phyloP scores from a whole-genome alignment of 208 protist species.

The Crithidia bombi region DNA sequence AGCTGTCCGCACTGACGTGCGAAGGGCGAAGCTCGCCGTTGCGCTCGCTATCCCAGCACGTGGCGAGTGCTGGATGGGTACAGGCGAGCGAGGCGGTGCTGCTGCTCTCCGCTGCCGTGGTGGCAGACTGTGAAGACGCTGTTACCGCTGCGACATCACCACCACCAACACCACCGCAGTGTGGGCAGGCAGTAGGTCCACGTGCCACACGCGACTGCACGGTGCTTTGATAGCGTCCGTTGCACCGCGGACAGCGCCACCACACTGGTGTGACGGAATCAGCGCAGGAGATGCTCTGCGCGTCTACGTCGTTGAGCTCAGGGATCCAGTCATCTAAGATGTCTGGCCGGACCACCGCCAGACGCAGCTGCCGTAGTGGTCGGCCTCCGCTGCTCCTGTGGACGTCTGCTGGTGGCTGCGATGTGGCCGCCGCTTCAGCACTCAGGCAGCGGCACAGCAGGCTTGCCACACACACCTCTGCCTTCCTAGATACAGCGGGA shows the following conservation, averaged over 20 bases:
- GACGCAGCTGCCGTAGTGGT: slow-evolving; percentile 25
- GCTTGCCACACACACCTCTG: neutral
- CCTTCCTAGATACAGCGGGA: neutral
- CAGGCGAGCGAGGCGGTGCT: slow-evolving; percentile 29
- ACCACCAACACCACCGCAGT: slow-evolving; percentile 35
- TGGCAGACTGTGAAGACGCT: neutral
- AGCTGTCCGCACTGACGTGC: slow-evolving; percentile 55
- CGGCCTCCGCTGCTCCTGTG: neutral
- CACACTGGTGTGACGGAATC: slow-evolving; percentile 31
- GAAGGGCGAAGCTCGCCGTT: slow-evolving; percentile 61
- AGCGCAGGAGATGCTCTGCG: slow-evolving; percentile 48
- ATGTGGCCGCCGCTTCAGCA: neutral
- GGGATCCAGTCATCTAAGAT: slow-evolving; percentile 83
- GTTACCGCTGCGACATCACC: neutral
- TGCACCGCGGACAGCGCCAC: slow-evolving; percentile 65
- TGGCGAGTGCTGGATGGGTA: slow-evolving; percentile 49
- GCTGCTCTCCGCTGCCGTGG: neutral
- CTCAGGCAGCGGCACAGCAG: neutral
- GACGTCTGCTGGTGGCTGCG: neutral
- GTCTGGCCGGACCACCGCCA: slow-evolving; percentile 76
- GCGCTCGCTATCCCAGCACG: slow-evolving; percentile 52
- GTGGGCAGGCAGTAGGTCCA: slow-evolving; percentile 47
- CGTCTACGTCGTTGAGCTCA: slow-evolving; percentile 77
- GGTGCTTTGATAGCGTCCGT: slow-evolving; percentile 54
- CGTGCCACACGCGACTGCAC: slow-evolving; percentile 50